Base-by-base conservation (phyloP, 257 asterid species). In the Jacaranda copaia region DNA sequence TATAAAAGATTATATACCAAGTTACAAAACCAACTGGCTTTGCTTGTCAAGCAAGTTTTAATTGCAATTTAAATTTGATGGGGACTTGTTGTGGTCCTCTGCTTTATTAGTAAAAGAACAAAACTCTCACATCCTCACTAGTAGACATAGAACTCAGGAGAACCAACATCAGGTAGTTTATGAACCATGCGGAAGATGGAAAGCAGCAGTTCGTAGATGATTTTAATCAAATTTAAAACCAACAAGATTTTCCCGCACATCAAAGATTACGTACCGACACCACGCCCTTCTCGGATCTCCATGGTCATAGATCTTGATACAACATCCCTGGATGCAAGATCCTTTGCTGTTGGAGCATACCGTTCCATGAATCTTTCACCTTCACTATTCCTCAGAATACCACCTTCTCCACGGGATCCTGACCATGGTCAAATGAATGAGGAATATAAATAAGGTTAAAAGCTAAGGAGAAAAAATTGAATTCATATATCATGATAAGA, bases 381-480 rank as follows among this genome's bases (percentile, higher is more conserved):
- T 84, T 91, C 97, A 58, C 97, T 89, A 69, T 91, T 91, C 83
- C 97, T 87, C 58, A 91, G 90, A 58, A 91, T 89, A 32, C 97
- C 97, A 81, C 97, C 97, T 85, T 91, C 97, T 74, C 97, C 97
- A 69, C 97, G 92, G 73, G 97, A 91, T 57, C 97, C 96, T 89
- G 85, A 36, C 48, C 63, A 73, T 52, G 71, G 25, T 16, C 25
- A 59, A 57, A 78, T 8, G 25, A 60, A 61, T 38, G 48, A 56
- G 39, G 5, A 19, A 68, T 39, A 51, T 25, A 64, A 20, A 69
- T 25, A 43, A 16, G 14, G 25, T 68, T n/a, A 4, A 25, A 16
- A 63, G 1, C 55, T 3, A 11, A 59, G 56, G 14, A 25, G 32
- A 25, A 2, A 25, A 25, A 25, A 25, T 1, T 25, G 2, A 25